Percentiles rank a stretch among this genome's conserved stretches.
Evolutionary conservation across 1,284 basidiomycete species (phyloP).

Genomic region (Microbotryum silenes-acaulis): DNA sequence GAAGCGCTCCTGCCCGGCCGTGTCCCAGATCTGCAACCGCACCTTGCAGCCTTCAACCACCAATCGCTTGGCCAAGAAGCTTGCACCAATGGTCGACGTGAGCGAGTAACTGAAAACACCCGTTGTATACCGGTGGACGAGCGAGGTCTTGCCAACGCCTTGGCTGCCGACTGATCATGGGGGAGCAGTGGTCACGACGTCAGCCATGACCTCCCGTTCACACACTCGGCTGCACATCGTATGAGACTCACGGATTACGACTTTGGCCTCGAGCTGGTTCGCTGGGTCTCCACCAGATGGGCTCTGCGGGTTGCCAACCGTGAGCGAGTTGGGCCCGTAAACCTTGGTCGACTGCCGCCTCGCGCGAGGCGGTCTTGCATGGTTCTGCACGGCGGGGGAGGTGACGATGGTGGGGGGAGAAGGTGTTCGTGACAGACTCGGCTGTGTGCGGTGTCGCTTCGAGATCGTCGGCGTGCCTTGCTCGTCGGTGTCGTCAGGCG

Average conservation of each 20-base stretch:
- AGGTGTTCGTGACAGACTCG: no score
- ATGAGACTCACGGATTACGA: constrained; percentile 17
- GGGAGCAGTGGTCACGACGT: background rate
- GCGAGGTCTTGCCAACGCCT: constrained; percentile 88
- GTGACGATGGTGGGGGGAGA: background rate
- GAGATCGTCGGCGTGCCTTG: background rate
- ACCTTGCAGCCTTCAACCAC: constrained; percentile 80
- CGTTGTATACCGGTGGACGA: constrained; percentile 86
- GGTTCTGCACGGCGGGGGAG: background rate
- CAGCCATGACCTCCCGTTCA: background rate
- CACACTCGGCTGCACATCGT: background rate
- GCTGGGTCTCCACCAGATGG: background rate
- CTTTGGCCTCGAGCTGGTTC: constrained; percentile 31
- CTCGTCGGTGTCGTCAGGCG: background rate
- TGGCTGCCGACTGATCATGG: constrained; percentile 70
- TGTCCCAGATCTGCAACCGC: constrained; percentile 75
- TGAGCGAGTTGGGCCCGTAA: background rate
- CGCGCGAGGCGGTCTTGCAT: background rate
- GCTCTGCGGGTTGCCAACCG: background rate
- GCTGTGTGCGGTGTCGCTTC: background rate
- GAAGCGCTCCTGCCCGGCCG: constrained; percentile 95
- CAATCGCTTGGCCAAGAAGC: constrained; percentile 91
- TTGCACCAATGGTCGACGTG: constrained; percentile 86
- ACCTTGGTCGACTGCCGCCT: background rate
- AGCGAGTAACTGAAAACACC: constrained; percentile 75